These are phyloP conservation scores for Ceratocystis alfenasii DNA, from an alignment of 2,329 filamentous ascomycete genomes.

Conservation along the genomic window DNA sequence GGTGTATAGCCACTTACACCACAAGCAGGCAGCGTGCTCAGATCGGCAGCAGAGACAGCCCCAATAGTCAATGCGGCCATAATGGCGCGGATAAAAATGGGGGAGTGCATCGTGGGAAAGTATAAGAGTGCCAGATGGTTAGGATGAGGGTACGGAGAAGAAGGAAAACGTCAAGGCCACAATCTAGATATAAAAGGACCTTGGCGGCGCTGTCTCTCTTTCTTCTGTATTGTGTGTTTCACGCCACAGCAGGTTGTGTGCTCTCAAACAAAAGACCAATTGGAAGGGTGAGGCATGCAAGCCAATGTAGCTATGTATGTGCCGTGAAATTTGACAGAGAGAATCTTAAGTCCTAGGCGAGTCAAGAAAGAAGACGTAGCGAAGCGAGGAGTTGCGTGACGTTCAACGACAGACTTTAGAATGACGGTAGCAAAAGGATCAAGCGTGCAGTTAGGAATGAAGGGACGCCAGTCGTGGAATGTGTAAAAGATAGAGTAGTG, in stretches of 20 bases:
- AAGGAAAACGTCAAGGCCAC: not conserved
- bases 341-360: constrained; percentile 5
- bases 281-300: not conserved
- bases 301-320: not conserved
- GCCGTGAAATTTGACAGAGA: constrained; percentile 2
- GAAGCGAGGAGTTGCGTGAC: not conserved
- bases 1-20: constrained; percentile 14
- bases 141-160: not conserved
- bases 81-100: constrained; percentile 11
- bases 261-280: not conserved
- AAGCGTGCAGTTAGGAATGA: constrained; percentile 1
- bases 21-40: constrained; percentile 19
- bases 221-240: not conserved
- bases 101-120: constrained; percentile 15
- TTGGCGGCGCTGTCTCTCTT: not conserved
- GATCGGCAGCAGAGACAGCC: constrained; percentile 15
- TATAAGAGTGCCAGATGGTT: not conserved
- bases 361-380: not conserved
- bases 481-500: not conserved
- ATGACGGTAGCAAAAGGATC: not conserved
- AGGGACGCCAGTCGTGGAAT: not conserved
- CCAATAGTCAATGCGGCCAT: constrained; percentile 13
- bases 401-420: not conserved
- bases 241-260: not conserved
- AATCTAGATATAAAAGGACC: not conserved